Percentiles rank a stretch among this genome's conserved stretches.
These are phyloP conservation scores for Zoysia pacifica DNA, from an alignment of 176 grass and related monocot genomes.

Conservation along the genomic window DNA sequence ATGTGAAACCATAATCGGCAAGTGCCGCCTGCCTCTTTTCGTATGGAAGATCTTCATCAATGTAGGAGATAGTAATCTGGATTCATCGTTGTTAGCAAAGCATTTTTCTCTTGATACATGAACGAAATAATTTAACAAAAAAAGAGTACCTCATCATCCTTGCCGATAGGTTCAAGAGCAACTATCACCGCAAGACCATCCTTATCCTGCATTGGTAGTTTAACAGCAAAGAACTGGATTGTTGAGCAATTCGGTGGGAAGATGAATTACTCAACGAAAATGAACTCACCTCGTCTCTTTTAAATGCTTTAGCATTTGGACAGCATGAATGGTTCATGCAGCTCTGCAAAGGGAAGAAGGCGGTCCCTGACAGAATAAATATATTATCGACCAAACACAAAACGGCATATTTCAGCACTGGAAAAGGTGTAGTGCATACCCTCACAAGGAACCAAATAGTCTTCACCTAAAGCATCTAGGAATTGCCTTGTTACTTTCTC, in stretches of 20 bases:
- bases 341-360: slow-evolving; percentile 95
- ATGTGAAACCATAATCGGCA: slow-evolving; percentile 87
- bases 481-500: slow-evolving; percentile 51
- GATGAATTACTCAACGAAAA: slow-evolving; percentile 4
- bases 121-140: not conserved
- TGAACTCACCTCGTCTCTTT: slow-evolving; percentile 71
- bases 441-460: slow-evolving; percentile 79
- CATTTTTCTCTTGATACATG: not conserved
- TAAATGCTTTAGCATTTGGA: slow-evolving; percentile 96
- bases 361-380: slow-evolving; percentile 60
- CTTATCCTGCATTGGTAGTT: slow-evolving; percentile 63
- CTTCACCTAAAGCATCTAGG: slow-evolving; percentile 82
- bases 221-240: slow-evolving; percentile 21
- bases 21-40: slow-evolving; percentile 77
- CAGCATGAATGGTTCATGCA: slow-evolving; percentile 98
- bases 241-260: slow-evolving; percentile 24
- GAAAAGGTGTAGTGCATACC: slow-evolving; percentile 40
- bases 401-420: not conserved
- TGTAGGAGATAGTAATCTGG: slow-evolving; percentile 90
- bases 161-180: slow-evolving; percentile 53
- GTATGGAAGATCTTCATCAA: slow-evolving; percentile 78
- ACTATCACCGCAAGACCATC: slow-evolving; percentile 75
- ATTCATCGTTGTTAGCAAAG: not conserved
- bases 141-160: slow-evolving; percentile 70
- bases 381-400: slow-evolving; percentile 11